These are phyloP conservation scores for Gilbertella persicaria DNA, from an alignment of 371 early-diverging fungal species.

Conservation along the genomic window DNA sequence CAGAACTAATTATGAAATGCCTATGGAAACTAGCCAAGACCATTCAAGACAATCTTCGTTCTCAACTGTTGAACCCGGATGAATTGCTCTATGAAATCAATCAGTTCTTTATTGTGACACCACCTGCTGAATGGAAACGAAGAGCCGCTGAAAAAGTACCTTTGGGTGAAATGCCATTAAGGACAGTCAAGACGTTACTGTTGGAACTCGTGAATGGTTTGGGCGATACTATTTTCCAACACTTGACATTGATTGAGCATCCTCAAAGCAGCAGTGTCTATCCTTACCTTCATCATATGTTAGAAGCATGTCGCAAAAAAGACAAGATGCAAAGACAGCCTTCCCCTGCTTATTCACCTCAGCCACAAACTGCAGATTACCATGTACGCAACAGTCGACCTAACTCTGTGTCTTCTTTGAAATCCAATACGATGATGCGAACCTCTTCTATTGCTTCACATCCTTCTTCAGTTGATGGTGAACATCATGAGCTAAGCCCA, in stretches of 20 bases:
- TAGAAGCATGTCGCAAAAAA: constrained; percentile 65
- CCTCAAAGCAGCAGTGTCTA: constrained; percentile 66
- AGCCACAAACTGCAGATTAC: no score
- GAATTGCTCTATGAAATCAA: constrained; percentile 76
- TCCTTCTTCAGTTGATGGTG: constrained; percentile 11
- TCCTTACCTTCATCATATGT: constrained; percentile 70
- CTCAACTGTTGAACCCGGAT: constrained; percentile 53
- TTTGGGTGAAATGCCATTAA: constrained; percentile 88
- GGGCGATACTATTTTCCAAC: constrained; percentile 64
- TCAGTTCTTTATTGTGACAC: constrained; percentile 75
- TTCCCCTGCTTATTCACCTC: constrained; percentile 2
- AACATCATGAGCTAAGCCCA: constrained; percentile 10
- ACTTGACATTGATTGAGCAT: constrained; percentile 66
- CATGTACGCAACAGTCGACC: constrained; percentile 43
- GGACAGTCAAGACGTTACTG: constrained; percentile 91
- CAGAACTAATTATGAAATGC: constrained; percentile 94
- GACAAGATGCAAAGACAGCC: constrained; percentile 40
- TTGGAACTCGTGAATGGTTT: constrained; percentile 74
- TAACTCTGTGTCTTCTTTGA: constrained; percentile 29
- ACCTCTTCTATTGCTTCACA: constrained; percentile 30
- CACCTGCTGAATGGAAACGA: constrained; percentile 87
- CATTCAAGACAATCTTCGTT: constrained; percentile 66
- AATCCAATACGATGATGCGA: constrained; percentile 30
- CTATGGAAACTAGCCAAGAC: constrained; percentile 93
- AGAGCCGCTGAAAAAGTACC: constrained; percentile 72